Conservation (phyloP, 2,329 filamentous ascomycete genomes). For the Ascochyta fabae region DNA sequence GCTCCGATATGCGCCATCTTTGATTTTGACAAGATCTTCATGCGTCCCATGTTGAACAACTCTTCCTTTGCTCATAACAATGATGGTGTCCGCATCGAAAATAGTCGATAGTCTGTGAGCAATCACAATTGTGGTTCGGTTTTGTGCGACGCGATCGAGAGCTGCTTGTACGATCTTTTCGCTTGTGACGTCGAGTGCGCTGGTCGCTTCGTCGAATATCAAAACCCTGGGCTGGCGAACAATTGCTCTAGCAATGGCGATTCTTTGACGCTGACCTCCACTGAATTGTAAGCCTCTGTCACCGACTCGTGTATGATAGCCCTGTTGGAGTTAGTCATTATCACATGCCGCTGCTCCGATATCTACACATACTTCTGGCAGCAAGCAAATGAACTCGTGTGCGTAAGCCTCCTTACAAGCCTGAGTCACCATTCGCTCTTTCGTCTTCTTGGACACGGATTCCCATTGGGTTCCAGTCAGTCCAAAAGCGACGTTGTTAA, state of each 20-base stretch:
- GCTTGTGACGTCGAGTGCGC: conserved; percentile 88
- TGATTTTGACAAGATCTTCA: conserved; percentile 66
- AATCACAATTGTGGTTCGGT: conserved; percentile 91
- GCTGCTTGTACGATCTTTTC: conserved; percentile 93
- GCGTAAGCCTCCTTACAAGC: conserved; percentile 85
- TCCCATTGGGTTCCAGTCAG: conserved; percentile 69
- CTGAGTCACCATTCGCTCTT: conserved; percentile 64
- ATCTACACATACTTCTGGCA: conserved; percentile 56
- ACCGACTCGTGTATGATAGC: conserved; percentile 89
- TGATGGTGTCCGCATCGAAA: conserved; percentile 76
- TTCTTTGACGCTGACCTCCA: conserved; percentile 93
- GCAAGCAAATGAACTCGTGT: conserved; percentile 80
- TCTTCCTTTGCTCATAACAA: conserved; percentile 73
- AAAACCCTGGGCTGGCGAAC: conserved; percentile 88
- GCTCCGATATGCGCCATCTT: conserved; percentile 67
- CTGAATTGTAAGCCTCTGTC: conserved; percentile 89
- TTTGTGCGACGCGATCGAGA: conserved; percentile 79
- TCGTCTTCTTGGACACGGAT: conserved; percentile 60
- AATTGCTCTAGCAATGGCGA: conserved; percentile 87
- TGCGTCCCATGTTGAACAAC: conserved; percentile 77
- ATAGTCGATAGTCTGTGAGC: conserved; percentile 93
- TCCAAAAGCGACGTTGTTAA: conserved; percentile 85
- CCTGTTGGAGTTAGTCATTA: conserved; percentile 38
- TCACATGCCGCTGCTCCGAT: too few species aligned
- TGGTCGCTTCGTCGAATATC: conserved; percentile 91